Conservation (phyloP, 1,139 yeast species). For the Wickerhamiella pararugosa region DNA sequence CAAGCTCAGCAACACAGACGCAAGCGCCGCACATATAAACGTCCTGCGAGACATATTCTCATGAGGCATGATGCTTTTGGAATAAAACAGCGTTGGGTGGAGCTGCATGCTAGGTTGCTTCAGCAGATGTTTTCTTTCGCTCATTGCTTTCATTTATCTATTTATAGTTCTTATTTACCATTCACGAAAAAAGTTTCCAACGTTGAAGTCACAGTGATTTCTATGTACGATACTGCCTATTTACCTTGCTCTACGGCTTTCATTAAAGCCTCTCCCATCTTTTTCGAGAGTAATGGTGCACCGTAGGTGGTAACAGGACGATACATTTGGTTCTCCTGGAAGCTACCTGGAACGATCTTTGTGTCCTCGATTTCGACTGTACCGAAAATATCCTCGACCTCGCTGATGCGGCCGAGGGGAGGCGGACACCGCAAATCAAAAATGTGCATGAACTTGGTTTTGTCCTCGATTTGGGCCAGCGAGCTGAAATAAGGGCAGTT, state of each 20-base stretch:
- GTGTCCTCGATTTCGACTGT: slow-evolving; percentile 43
- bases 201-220: too few relatives aligned
- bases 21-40: slow-evolving; percentile 1
- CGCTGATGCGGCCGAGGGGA: slow-evolving; percentile 53
- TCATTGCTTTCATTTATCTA: background rate
- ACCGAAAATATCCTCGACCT: slow-evolving; percentile 58
- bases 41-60: background rate
- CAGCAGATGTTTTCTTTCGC: background rate
- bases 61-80: too few relatives aligned
- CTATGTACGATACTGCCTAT: background rate
- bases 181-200: background rate
- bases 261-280: slow-evolving; percentile 32
- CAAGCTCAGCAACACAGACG: slow-evolving; percentile 15
- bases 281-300: slow-evolving; percentile 41
- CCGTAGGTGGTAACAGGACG: slow-evolving; percentile 44
- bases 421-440: slow-evolving; percentile 60
- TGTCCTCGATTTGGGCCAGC: slow-evolving; percentile 40
- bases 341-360: slow-evolving; percentile 40
- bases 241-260: slow-evolving; percentile 16
- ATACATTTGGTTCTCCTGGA: slow-evolving; percentile 47
- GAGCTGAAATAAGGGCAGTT: slow-evolving; percentile 44
- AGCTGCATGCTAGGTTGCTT: background rate
- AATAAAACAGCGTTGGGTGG: background rate
- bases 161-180: background rate
- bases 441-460: slow-evolving; percentile 45